Percentiles rank a stretch among this genome's conserved stretches.
These are phyloP conservation scores for Verticillium nubilum DNA, from an alignment of 2,329 filamentous ascomycete species.

Conservation along the genomic window DNA sequence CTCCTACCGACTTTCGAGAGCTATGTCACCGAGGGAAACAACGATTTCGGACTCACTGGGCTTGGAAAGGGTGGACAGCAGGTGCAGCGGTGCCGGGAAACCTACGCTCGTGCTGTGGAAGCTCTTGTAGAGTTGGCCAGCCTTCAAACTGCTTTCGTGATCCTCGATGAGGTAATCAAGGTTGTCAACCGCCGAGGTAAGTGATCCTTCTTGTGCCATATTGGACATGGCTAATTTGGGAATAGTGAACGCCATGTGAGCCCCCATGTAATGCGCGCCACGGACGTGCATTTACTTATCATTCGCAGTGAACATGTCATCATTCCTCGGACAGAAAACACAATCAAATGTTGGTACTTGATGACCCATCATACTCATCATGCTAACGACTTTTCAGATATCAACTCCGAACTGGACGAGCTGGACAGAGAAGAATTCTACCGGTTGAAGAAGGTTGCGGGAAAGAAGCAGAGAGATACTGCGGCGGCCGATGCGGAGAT, in stretches of 20 bases:
- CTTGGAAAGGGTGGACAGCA: slow-evolving; percentile 96
- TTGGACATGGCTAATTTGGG: not conserved
- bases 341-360: slow-evolving; percentile 76
- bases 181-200: slow-evolving; percentile 91
- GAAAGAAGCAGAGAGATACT: slow-evolving; percentile 75
- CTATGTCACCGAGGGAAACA: slow-evolving; percentile 81
- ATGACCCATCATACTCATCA: not conserved
- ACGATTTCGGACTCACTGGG: slow-evolving; percentile 93
- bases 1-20: slow-evolving; percentile 91
- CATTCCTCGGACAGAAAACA: slow-evolving; percentile 96
- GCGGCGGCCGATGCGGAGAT: slow-evolving; percentile 70
- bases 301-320: slow-evolving; percentile 75
- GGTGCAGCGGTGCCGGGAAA: slow-evolving; percentile 90
- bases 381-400: slow-evolving; percentile 50
- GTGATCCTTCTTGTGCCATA: slow-evolving; percentile 13
- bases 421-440: slow-evolving; percentile 98
- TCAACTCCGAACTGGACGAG: slow-evolving; percentile 97
- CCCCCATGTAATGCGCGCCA: slow-evolving; percentile 33
- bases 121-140: slow-evolving; percentile 92
- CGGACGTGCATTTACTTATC: slow-evolving; percentile 21
- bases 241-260: slow-evolving; percentile 75
- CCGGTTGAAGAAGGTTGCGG: slow-evolving; percentile 81
- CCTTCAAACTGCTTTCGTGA: slow-evolving; percentile 96
- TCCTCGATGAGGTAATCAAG: slow-evolving; percentile 98
- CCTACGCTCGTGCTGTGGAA: slow-evolving; percentile 92